Evolutionary conservation across 768 basidiomycete species (phyloP).

Genomic region (Galerina sulciceps): DNA sequence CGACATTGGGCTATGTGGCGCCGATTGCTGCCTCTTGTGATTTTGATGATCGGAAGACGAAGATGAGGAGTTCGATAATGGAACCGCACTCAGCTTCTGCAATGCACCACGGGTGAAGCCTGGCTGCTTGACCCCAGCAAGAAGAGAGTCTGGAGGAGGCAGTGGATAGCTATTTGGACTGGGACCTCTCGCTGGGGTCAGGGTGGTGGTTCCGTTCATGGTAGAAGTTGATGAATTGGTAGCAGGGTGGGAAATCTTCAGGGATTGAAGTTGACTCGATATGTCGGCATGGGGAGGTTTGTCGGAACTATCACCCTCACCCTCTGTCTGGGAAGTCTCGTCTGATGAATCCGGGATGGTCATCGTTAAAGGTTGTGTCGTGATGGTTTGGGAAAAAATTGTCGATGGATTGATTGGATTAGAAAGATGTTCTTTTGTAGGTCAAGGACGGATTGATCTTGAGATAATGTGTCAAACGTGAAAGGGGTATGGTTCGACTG

Average conservation of each 20-base stretch:
- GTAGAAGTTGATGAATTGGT: constrained; percentile 18
- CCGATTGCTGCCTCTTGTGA: constrained; percentile 22
- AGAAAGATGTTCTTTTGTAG: constrained; percentile 26
- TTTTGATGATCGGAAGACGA: constrained; percentile 45
- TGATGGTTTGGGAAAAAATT: constrained; percentile 15
- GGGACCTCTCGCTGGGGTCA: constrained; percentile 21
- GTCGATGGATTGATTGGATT: constrained; percentile 21
- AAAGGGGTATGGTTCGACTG: constrained; percentile 30
- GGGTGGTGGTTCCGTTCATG: constrained; percentile 11
- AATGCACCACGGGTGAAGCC: constrained; percentile 51
- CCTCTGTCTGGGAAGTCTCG: constrained; percentile 53
- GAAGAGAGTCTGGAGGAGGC: constrained; percentile 53
- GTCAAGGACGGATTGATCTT: constrained; percentile 14
- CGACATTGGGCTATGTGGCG: constrained; percentile 35
- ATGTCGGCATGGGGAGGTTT: constrained; percentile 53
- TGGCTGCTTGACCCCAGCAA: constrained; percentile 53
- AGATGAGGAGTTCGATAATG: constrained; percentile 21
- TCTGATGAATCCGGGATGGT: constrained; percentile 51
- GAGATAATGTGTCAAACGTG: constrained; percentile 21
- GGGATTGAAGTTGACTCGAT: constrained; percentile 29
- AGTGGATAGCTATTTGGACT: constrained; percentile 43
- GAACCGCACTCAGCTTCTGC: constrained; percentile 37
- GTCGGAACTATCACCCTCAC: constrained; percentile 64
- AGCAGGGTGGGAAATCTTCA: constrained; percentile 20
- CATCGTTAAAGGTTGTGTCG: constrained; percentile 37